Evolutionary conservation across 73 alveolate genomes (phyloP), one percentile per base, ranked within the genome.

Genomic region (Paramecium primaurelia): DNA sequence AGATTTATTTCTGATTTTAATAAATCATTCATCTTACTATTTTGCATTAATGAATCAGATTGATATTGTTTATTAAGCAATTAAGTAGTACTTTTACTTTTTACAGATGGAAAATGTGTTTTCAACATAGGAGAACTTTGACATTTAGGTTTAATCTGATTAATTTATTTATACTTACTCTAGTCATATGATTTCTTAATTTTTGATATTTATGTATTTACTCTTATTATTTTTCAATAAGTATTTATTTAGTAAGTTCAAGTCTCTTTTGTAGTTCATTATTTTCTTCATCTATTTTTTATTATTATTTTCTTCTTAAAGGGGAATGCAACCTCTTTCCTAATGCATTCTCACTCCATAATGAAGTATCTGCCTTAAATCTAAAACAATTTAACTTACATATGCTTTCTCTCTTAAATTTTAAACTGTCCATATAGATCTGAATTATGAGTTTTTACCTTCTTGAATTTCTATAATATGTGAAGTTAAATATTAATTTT

Each of bases 241-340:
- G 47, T 18, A 80, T 80, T 49, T 80, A 25, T 64, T 80, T 42
- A 11, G 14, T 80, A 18, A 32, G 71, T 14, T 80, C 91, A 6
- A 77, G 12, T 77, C 89, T 36, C 12, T 40, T 18, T 22, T 38
- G 18, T 22, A 77, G 12, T 42, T 77, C 40, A 3, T 42, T 8
- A 47, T 45, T 80, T 64, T 80, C 91, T 44, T 80, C 91, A 12
- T 80, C 77, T 4, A 80, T 80, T 47, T 49, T 42, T 11, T 45
- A 26, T 47, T 80, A 36, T 28, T 32, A 32, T 47, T 80, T 80
- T 40, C 91, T 40, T 20, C 91, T 22, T 14, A 80, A 49, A 11
- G 91, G 89, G 10, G 91, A 80, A 80, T 80, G 91, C 30, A 80
- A 80, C 58, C 77, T 80, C 28, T 44, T 80, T 22, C 58, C 58